These are phyloP conservation scores for Exophiala calicioides DNA, from an alignment of 2,329 filamentous ascomycete species.

Conservation along the genomic window DNA sequence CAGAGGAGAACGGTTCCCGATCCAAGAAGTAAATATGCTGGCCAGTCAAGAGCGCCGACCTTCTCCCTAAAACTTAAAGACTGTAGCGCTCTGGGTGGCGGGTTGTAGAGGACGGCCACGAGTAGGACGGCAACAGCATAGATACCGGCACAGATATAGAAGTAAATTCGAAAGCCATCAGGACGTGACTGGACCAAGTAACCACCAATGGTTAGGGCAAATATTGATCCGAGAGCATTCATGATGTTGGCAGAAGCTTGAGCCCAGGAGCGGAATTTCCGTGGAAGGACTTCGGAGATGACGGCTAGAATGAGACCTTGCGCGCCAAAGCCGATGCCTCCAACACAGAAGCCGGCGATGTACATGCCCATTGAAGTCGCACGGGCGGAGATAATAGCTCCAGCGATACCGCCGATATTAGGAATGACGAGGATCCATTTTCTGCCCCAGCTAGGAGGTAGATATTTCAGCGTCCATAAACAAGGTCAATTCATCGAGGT, in stretches of 20 bases:
- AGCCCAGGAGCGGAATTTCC: constrained; percentile 19
- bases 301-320: constrained; percentile 21
- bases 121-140: constrained; percentile 14
- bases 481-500: background rate
- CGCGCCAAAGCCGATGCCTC: constrained; percentile 11
- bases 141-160: constrained; percentile 23
- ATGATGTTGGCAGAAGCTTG: constrained; percentile 20
- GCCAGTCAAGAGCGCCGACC: constrained; percentile 20
- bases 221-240: constrained; percentile 14
- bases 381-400: constrained; percentile 18
- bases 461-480: constrained; percentile 2
- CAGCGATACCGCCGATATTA: constrained; percentile 9
- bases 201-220: constrained; percentile 13
- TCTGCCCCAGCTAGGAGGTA: constrained; percentile 14
- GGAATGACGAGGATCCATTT: constrained; percentile 15
- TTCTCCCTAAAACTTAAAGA: constrained; percentile 17
- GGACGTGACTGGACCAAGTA: constrained; percentile 9
- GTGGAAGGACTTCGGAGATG: constrained; percentile 23
- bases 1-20: constrained; percentile 46
- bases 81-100: constrained; percentile 21
- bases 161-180: constrained; percentile 22
- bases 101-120: constrained; percentile 19
- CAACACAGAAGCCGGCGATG: constrained; percentile 20
- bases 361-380: constrained; percentile 21
- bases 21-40: constrained; percentile 17